Conservation (phyloP, 176 grass and related monocot genomes). For the Rhipidocladum racemiflorum region DNA sequence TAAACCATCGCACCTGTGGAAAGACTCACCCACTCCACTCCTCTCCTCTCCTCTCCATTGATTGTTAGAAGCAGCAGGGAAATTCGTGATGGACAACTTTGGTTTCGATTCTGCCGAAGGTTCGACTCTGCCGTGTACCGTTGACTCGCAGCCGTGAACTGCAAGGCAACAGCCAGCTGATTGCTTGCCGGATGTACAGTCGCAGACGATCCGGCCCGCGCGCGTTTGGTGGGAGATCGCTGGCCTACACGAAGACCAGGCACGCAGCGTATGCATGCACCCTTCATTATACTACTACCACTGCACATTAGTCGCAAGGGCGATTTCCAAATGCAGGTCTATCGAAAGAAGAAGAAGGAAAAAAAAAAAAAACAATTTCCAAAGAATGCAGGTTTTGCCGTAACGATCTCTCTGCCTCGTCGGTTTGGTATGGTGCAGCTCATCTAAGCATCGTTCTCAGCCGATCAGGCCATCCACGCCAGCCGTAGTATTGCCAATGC, state of each 20-base stretch:
- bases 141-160: no score
- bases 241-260: conserved; percentile 31
- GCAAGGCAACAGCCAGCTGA: not conserved
- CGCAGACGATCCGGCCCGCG: conserved; percentile 12
- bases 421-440: conserved; percentile 56
- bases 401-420: not conserved
- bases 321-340: not conserved
- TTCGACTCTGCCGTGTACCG: no score
- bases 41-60: no score
- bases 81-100: no score
- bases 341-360: no score
- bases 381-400: conserved; percentile 8
- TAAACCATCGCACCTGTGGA: no score
- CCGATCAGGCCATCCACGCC: not conserved
- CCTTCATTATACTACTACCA: not conserved
- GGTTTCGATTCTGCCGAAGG: no score
- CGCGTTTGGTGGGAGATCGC: conserved; percentile 27
- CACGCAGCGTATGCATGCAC: not conserved
- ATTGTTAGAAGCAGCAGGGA: no score
- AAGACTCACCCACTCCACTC: no score
- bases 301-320: not conserved
- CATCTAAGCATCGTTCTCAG: conserved; percentile 19
- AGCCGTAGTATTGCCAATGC: not conserved
- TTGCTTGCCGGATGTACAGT: not conserved
- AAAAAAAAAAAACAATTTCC: conserved; percentile 9